Conservation (phyloP, 2,329 filamentous ascomycete species). For the Alternaria novae-zelandiae region DNA sequence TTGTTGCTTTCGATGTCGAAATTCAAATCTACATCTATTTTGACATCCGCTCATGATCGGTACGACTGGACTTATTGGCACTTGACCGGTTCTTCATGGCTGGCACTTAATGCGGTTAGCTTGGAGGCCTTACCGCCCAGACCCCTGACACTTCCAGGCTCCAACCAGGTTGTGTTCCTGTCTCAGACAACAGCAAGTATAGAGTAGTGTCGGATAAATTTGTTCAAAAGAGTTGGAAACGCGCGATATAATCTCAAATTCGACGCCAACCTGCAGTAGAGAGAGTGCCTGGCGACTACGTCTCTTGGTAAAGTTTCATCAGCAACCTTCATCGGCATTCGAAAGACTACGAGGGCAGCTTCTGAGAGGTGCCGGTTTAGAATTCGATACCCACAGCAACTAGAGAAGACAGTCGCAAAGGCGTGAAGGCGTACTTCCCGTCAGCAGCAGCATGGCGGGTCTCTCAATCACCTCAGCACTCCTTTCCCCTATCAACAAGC, state of each 20-base stretch:
- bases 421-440: not conserved
- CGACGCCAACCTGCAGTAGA: not conserved
- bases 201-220: not conserved
- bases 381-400: not conserved
- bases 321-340: not conserved
- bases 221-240: not conserved
- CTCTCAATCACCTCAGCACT: slow-evolving; percentile 4
- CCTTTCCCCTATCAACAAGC: slow-evolving; percentile 3
- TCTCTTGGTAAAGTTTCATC: not conserved
- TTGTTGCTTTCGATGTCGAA: not conserved
- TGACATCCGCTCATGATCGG: not conserved
- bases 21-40: not conserved
- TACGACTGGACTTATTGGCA: slow-evolving; percentile 1
- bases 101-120: not conserved
- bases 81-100: not conserved
- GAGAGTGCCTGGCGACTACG: not conserved
- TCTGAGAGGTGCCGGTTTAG: not conserved
- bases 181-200: not conserved
- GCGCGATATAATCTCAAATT: not conserved
- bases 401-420: not conserved
- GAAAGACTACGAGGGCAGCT: too few species aligned
- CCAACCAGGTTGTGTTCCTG: not conserved
- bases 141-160: not conserved
- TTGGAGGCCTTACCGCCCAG: not conserved
- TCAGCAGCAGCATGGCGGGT: not conserved